Conservation (phyloP, 1,284 basidiomycete species). For the Boletus mariae region DNA sequence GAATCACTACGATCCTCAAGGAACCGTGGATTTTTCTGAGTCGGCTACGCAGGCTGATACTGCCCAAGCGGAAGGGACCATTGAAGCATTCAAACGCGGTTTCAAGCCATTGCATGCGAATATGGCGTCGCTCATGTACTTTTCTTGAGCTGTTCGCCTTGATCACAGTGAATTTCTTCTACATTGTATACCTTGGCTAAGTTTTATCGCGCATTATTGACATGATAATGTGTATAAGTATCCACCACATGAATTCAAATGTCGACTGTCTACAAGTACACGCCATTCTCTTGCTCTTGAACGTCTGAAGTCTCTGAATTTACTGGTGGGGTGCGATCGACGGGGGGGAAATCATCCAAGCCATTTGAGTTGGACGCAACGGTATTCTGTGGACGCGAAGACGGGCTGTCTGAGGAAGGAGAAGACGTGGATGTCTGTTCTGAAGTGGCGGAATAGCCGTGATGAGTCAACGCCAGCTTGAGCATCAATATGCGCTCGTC, state of each 20-base stretch:
- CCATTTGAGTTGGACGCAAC: conserved; percentile 11
- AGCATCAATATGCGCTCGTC: conserved; percentile 67
- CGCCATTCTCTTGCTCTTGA: conserved; percentile 15
- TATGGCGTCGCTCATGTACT: conserved; percentile 61
- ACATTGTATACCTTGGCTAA: not conserved
- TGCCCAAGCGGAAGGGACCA: conserved; percentile 38
- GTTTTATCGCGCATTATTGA: not conserved
- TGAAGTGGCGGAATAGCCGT: conserved; percentile 46
- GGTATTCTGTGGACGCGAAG: conserved; percentile 5
- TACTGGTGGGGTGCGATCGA: not conserved
- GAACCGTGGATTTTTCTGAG: conserved; percentile 51
- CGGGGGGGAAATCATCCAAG: conserved; percentile 7
- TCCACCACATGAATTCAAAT: conserved; percentile 1
- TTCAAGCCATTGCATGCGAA: conserved; percentile 56
- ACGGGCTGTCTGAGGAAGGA: not conserved
- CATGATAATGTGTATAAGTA: not conserved
- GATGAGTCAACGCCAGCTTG: conserved; percentile 57
- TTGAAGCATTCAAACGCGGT: conserved; percentile 50
- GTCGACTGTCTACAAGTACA: conserved; percentile 28
- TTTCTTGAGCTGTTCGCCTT: conserved; percentile 25
- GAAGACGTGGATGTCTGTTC: conserved; percentile 5
- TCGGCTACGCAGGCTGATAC: conserved; percentile 43
- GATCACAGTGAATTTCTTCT: not conserved
- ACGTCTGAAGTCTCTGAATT: not conserved
- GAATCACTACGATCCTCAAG: conserved; percentile 72